Base-by-base conservation (phyloP, 768 basidiomycete species). In the Astraeus odoratus region DNA sequence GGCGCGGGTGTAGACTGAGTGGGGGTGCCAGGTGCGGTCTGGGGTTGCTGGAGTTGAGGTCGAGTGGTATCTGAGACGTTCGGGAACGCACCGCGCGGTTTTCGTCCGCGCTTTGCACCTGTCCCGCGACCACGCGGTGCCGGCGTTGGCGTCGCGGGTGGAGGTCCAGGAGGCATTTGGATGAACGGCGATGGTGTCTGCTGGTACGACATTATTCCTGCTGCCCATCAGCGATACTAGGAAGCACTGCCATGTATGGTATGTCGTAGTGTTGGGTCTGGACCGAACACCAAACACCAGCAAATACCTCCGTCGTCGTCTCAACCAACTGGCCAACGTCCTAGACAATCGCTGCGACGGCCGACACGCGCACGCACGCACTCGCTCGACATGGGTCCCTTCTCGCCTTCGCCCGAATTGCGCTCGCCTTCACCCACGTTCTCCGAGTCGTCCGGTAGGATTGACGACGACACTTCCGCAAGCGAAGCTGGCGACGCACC, bases 81-180 rank as follows among this genome's bases (percentile, higher is more conserved):
- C 23, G 62, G 48, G 10, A 71, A 64, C 19, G 63, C 64, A 30
- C 66, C 70, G 30, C 69, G 69, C 5, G 75, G 73, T 57, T 77
- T 77, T 35, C 70, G 63, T 45, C 73, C 70, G 31, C 73, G 67
- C 60, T 73, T 71, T 43, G 69, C 70, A 46, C 70, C 70, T 13
- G 55, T 35, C 27, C 50, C 50, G 26, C 50, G 50, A 3, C 50
- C 50, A 8, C 46, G 39, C 20, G 39, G 20, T 4, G 41, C 30
- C 5, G 44, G 37, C 15, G 20, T 39, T 6, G 59, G 59, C 0
- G 53, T 47, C 15, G 34, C 33, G 4, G 59, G 59, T 8, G 44
- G 44, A 29, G 25, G 16, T 10, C 39, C 26, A 9, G 52, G 54
- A 1, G 48, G 41, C 30, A 61, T 61, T 29, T 61, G 61, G 30